These are phyloP conservation scores for Claviceps africana DNA, from an alignment of 2,329 filamentous ascomycete genomes.

Conservation along the genomic window DNA sequence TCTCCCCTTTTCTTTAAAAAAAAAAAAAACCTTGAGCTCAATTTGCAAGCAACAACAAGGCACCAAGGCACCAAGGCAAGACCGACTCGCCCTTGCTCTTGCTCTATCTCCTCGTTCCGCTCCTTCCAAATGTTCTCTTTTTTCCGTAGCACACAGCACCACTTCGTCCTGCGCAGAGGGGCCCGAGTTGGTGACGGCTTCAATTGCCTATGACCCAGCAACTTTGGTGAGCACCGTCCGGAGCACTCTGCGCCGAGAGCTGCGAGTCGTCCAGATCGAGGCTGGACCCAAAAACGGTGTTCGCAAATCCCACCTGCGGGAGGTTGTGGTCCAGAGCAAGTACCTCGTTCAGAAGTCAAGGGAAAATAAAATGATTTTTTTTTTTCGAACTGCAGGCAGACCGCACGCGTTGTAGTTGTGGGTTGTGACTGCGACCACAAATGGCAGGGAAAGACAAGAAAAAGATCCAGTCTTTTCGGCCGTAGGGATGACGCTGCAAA, in stretches of 20 bases:
- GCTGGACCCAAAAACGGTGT: conserved; percentile 1
- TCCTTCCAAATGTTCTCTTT: neutral
- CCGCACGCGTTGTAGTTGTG: neutral
- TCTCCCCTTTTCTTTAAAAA: too few relatives aligned
- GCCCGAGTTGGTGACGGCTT: neutral
- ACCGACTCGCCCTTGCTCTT: neutral
- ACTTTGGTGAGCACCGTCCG: neutral
- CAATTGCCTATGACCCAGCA: neutral
- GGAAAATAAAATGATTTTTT: neutral
- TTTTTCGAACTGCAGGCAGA: neutral
- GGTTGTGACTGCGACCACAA: neutral
- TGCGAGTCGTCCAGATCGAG: conserved; percentile 1
- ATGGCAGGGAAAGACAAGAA: neutral
- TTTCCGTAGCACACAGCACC: neutral
- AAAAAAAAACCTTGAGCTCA: neutral
- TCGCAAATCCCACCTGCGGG: conserved; percentile 1
- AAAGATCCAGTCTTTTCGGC: neutral
- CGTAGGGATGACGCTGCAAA: neutral
- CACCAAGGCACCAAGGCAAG: neutral
- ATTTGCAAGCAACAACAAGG: neutral
- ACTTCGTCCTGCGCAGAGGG: neutral
- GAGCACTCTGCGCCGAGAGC: neutral
- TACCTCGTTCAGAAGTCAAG: neutral
- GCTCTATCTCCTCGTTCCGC: neutral
- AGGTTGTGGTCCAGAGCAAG: neutral